A percentile compares a stretch with the other conserved stretches of the same genome.
Conservation (phyloP, 169 alveolate species). For the Theileria equi region DNA sequence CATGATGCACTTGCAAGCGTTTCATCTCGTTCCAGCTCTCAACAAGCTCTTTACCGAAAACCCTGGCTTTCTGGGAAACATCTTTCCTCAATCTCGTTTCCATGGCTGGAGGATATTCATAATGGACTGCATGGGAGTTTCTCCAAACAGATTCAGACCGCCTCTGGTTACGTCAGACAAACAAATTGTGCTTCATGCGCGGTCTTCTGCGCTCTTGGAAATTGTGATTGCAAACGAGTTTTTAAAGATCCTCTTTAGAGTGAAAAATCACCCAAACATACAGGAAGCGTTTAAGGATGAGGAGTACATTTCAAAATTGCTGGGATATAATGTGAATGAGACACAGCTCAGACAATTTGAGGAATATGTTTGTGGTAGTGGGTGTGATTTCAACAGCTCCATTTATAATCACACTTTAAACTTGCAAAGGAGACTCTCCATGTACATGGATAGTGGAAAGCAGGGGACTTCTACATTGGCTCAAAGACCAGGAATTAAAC, state of each 20-base stretch:
- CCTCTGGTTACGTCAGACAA: slow-evolving; percentile 52
- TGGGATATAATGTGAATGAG: slow-evolving; percentile 18
- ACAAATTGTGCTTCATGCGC: slow-evolving; percentile 63
- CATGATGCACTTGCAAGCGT: slow-evolving; percentile 75
- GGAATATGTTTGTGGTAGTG: slow-evolving; percentile 69
- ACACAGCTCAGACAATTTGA: slow-evolving; percentile 61
- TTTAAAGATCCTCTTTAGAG: slow-evolving; percentile 60
- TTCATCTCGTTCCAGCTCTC: slow-evolving; percentile 77
- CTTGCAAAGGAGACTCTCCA: slow-evolving; percentile 46
- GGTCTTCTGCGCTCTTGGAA: slow-evolving; percentile 69
- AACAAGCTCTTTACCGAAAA: slow-evolving; percentile 71
- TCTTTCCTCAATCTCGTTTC: slow-evolving; percentile 73
- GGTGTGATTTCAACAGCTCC: slow-evolving; percentile 62
- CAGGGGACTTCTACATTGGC: slow-evolving; percentile 56
- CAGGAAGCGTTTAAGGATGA: slow-evolving; percentile 42
- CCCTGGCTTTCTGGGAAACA: slow-evolving; percentile 64
- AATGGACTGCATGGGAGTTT: slow-evolving; percentile 77
- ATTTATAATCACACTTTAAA: slow-evolving; percentile 57
- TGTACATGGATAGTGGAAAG: slow-evolving; percentile 53
- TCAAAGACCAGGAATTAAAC: slow-evolving; percentile 88
- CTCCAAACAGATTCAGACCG: slow-evolving; percentile 78
- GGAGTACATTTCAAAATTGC: slow-evolving; percentile 15
- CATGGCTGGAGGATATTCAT: slow-evolving; percentile 69
- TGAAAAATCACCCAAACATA: slow-evolving; percentile 63
- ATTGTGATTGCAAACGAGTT: slow-evolving; percentile 70